phyloP scores from a whole-genome alignment of 139 green algal genomes.

The Trebouxia sp. region DNA sequence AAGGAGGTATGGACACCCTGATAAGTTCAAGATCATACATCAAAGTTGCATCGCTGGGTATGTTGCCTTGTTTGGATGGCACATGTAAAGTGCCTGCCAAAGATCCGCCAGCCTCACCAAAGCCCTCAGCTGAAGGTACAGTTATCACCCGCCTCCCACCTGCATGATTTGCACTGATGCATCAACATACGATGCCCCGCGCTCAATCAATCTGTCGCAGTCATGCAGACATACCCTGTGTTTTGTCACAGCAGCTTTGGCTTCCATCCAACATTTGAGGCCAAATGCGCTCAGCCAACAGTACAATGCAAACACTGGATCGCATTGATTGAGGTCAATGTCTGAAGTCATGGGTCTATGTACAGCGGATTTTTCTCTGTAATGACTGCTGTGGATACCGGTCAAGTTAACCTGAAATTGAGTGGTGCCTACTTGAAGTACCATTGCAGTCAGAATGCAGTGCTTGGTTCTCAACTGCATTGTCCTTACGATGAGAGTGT shows the following conservation, averaged over 20 bases:
- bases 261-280: not conserved
- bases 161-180: not conserved
- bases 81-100: slow-evolving; percentile 75
- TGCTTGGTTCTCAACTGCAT: too few relatives aligned
- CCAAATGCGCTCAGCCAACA: too few relatives aligned
- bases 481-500: too few relatives aligned
- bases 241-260: not conserved
- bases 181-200: not conserved
- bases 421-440: not conserved
- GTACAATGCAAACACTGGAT: too few relatives aligned
- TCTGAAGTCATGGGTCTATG: not conserved
- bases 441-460: too few relatives aligned
- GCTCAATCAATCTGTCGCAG: not conserved
- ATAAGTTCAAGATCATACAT: slow-evolving; percentile 78
- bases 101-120: slow-evolving; percentile 69
- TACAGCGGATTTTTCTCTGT: not conserved
- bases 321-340: not conserved
- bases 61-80: slow-evolving; percentile 70
- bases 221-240: not conserved
- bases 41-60: slow-evolving; percentile 67
- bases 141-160: slow-evolving; percentile 69
- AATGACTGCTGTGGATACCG: not conserved
- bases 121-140: slow-evolving; percentile 72
- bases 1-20: slow-evolving; percentile 79
- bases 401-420: not conserved